phyloP scores from a whole-genome alignment of 2,329 filamentous ascomycete species.

The Metarhizium robertsii region DNA sequence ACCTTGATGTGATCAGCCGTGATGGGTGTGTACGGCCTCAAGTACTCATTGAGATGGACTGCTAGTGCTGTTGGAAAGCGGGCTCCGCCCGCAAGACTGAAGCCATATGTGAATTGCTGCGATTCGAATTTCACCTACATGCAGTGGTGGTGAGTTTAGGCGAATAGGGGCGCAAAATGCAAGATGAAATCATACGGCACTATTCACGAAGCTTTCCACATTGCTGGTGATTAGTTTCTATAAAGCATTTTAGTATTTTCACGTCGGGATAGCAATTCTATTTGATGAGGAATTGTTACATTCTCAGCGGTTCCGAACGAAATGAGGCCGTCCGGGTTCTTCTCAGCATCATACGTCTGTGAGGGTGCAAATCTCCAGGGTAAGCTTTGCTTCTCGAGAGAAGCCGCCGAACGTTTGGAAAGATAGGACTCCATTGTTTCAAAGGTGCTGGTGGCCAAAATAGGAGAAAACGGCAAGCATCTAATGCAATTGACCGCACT shows the following conservation, averaged over 20 bases:
- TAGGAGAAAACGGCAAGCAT: too few species aligned
- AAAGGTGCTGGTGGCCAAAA: background rate
- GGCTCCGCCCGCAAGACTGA: conserved; percentile 24
- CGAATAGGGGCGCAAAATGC: background rate
- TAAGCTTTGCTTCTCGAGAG: conserved; percentile 13
- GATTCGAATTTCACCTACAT: conserved; percentile 17
- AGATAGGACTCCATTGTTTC: conserved; percentile 7
- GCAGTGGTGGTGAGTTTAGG: background rate
- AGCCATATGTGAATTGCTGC: conserved; percentile 26
- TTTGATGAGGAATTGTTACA: conserved; percentile 6
- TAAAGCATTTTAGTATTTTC: background rate
- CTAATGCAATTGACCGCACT: too few species aligned
- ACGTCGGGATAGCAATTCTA: background rate
- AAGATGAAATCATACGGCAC: conserved; percentile 16
- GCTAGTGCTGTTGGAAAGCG: conserved; percentile 24
- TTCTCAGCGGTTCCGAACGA: conserved; percentile 42
- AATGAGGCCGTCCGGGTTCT: conserved; percentile 32
- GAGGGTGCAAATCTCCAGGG: conserved; percentile 24
- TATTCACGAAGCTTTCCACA: conserved; percentile 17
- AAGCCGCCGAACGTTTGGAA: conserved; percentile 16
- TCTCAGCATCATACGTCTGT: conserved; percentile 26
- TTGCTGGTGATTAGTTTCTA: conserved; percentile 31
- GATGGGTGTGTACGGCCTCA: conserved; percentile 22
- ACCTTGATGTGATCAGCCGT: conserved; percentile 21
- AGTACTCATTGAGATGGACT: conserved; percentile 27